Percentiles rank a stretch among this genome's conserved stretches.
Evolutionary conservation across 768 basidiomycete genomes (phyloP).

Genomic region (Phaeotremella skinneri): DNA sequence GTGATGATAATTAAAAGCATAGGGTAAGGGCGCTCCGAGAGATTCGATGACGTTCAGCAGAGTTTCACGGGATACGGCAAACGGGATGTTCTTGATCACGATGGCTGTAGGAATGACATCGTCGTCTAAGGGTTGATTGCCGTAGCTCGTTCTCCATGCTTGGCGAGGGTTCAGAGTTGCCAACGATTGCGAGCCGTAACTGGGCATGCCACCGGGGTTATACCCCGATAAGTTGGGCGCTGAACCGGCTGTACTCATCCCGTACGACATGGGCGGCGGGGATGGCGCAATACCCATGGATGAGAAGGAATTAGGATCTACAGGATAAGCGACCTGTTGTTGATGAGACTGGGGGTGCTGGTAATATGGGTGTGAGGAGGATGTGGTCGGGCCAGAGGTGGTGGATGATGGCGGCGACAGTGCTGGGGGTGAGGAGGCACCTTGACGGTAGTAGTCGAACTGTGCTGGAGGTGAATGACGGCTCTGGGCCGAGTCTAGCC

Average conservation of each 20-base stretch:
- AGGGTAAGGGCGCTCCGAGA: conserved; percentile 89
- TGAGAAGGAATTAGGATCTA: conserved; percentile 13
- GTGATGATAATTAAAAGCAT: conserved; percentile 99
- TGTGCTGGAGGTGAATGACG: conserved; percentile 33
- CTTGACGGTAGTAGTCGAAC: conserved; percentile 39
- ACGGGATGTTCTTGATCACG: conserved; percentile 99
- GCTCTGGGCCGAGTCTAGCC: not conserved
- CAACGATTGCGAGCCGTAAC: conserved; percentile 28
- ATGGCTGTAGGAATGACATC: conserved; percentile 98
- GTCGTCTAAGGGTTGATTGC: conserved; percentile 54
- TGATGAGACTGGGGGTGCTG: conserved; percentile 16
- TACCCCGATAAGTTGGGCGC: conserved; percentile 25
- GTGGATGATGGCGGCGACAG: conserved; percentile 45
- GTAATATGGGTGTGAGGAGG: conserved; percentile 26
- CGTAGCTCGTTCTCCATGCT: conserved; percentile 1
- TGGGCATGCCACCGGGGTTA: conserved; percentile 20
- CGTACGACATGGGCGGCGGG: conserved; percentile 24
- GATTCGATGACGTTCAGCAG: conserved; percentile 96
- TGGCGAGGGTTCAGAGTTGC: conserved; percentile 18
- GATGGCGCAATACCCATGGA: conserved; percentile 40
- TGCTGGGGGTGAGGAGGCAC: conserved; percentile 34
- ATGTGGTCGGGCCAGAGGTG: conserved; percentile 37
- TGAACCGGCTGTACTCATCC: conserved; percentile 6
- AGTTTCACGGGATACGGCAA: conserved; percentile 95
- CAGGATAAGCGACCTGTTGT: conserved; percentile 16